These are phyloP conservation scores for Calycina marina DNA, from an alignment of 2,329 filamentous ascomycete species.

Conservation along the genomic window DNA sequence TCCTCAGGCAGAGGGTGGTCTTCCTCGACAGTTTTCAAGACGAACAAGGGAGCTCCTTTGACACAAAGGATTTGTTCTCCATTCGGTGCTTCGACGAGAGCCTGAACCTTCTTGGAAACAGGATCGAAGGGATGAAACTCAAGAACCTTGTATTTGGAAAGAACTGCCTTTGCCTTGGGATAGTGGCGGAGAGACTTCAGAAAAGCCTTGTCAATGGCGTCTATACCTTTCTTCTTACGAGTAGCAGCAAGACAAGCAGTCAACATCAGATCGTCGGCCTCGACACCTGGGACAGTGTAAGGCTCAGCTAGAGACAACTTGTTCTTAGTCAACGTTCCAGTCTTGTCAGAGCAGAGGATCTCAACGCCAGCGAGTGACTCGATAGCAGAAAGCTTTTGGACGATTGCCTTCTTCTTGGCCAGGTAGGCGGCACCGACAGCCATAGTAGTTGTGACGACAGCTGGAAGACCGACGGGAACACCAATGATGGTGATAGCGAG, in stretches of 20 bases:
- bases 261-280: slow-evolving; percentile 79
- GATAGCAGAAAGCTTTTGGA: slow-evolving; percentile 84
- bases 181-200: slow-evolving; percentile 74
- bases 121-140: slow-evolving; percentile 84
- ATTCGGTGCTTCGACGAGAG: slow-evolving; percentile 67
- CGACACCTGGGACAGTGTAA: slow-evolving; percentile 68
- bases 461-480: slow-evolving; percentile 84
- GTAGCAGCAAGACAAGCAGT: slow-evolving; percentile 82
- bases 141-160: slow-evolving; percentile 72
- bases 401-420: slow-evolving; percentile 84
- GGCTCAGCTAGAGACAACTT: slow-evolving; percentile 79
- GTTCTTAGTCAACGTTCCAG: slow-evolving; percentile 86
- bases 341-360: slow-evolving; percentile 92
- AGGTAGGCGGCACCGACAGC: slow-evolving; percentile 84
- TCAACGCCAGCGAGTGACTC: slow-evolving; percentile 86
- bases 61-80: slow-evolving; percentile 79
- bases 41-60: slow-evolving; percentile 80
- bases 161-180: slow-evolving; percentile 64
- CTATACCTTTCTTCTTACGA: slow-evolving; percentile 91
- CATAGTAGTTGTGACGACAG: slow-evolving; percentile 90
- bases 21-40: slow-evolving; percentile 76
- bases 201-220: slow-evolving; percentile 91
- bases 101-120: slow-evolving; percentile 84
- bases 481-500: slow-evolving; percentile 83
- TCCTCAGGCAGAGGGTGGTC: slow-evolving; percentile 66